Evolutionary conservation across 805 yeast species (phyloP).

Genomic region (Jamesozyma gamospora): DNA sequence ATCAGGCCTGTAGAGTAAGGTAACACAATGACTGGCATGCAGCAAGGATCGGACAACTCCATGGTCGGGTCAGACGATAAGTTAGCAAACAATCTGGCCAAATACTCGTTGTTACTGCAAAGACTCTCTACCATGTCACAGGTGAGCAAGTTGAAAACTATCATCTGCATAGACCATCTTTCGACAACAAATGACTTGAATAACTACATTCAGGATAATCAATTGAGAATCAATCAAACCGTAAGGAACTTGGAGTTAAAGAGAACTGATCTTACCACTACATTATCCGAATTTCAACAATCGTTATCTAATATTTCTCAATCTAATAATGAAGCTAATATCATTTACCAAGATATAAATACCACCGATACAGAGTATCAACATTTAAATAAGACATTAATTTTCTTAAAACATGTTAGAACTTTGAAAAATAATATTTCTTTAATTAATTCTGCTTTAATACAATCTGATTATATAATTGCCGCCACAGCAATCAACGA

Average conservation of each 20-base stretch:
- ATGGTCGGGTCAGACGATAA: conserved; percentile 13
- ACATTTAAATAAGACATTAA: conserved; percentile 50
- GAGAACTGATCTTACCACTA: conserved; percentile 53
- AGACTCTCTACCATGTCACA: conserved; percentile 26
- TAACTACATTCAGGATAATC: conserved; percentile 15
- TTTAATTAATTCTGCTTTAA: conserved; percentile 60
- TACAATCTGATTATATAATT: conserved; percentile 54
- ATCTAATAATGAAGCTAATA: conserved; percentile 56
- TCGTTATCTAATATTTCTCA: conserved; percentile 44
- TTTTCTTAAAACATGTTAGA: conserved; percentile 57
- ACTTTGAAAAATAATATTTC: conserved; percentile 55
- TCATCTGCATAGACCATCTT: conserved; percentile 14
- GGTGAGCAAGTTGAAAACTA: conserved; percentile 17
- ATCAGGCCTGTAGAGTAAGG: too few species aligned
- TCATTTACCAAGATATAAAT: conserved; percentile 60
- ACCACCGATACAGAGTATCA: conserved; percentile 60
- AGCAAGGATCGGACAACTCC: too few species aligned
- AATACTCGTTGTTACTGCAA: conserved; percentile 19
- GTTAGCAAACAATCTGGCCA: conserved; percentile 20
- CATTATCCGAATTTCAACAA: conserved; percentile 47
- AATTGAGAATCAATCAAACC: conserved; percentile 16
- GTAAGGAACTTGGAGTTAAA: conserved; percentile 45
- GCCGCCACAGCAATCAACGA: conserved; percentile 62
- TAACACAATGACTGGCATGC: too few species aligned
- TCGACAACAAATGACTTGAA: conserved; percentile 12